phyloP scores from a whole-genome alignment of 2,329 filamentous ascomycete species.

The Emergomyces orientalis region DNA sequence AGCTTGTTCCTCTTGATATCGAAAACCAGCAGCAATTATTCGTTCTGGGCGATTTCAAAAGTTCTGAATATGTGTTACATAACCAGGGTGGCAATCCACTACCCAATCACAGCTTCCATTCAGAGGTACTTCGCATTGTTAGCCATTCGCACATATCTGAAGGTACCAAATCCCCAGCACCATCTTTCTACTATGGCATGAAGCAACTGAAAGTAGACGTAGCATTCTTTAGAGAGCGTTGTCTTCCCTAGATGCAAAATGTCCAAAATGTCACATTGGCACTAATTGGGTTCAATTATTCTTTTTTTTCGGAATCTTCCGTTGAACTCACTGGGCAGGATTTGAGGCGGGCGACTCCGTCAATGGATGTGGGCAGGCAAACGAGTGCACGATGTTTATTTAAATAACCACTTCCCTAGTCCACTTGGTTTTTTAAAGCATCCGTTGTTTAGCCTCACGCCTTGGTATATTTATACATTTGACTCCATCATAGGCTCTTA shows the following conservation, averaged over 20 bases:
- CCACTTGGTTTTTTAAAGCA: not conserved
- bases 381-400: not conserved
- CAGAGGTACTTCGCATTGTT: not conserved
- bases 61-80: not conserved
- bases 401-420: not conserved
- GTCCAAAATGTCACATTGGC: not conserved
- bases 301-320: not conserved
- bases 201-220: not conserved
- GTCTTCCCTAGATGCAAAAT: not conserved
- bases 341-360: not conserved
- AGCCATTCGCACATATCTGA: not conserved
- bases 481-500: not conserved
- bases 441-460: not conserved
- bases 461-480: not conserved
- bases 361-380: not conserved
- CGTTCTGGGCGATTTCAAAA: no score
- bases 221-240: not conserved
- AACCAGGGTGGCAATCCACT: not conserved
- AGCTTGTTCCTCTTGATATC: not conserved
- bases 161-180: not conserved
- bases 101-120: not conserved
- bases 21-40: not conserved
- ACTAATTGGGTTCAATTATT: not conserved
- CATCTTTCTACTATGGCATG: no score
- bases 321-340: not conserved